Evolutionary conservation across 768 basidiomycete genomes (phyloP).

Genomic region (Kwoniella botswanensis): DNA sequence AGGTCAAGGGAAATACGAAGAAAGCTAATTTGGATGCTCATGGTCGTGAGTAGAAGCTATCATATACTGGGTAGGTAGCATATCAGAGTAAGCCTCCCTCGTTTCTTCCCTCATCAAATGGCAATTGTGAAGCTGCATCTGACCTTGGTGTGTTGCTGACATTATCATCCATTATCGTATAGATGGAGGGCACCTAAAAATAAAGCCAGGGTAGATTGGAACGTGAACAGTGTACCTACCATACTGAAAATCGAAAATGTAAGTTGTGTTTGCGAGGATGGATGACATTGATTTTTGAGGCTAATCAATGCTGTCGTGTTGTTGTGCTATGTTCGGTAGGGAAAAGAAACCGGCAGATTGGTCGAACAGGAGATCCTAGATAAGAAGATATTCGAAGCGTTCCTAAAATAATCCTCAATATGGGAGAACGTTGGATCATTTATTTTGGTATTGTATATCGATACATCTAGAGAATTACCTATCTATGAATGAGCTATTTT

Average conservation of each 20-base stretch:
- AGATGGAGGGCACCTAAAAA: conserved; percentile 52
- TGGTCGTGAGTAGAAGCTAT: conserved; percentile 40
- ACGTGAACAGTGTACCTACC: conserved; percentile 51
- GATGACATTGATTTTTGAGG: too few relatives aligned
- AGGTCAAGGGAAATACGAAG: too few relatives aligned
- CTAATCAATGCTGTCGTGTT: too few relatives aligned
- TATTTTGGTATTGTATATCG: too few relatives aligned
- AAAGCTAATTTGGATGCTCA: too few relatives aligned
- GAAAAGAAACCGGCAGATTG: conserved; percentile 60
- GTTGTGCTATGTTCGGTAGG: conserved; percentile 30
- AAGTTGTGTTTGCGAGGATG: conserved; percentile 19
- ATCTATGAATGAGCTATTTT: too few relatives aligned
- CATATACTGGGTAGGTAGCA: conserved; percentile 51
- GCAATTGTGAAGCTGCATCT: too few relatives aligned
- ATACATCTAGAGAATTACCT: not conserved
- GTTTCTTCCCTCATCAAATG: too few relatives aligned
- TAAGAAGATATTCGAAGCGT: conserved; percentile 15
- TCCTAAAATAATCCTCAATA: conserved; percentile 18
- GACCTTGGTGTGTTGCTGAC: too few relatives aligned
- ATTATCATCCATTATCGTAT: too few relatives aligned
- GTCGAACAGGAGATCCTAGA: conserved; percentile 78
- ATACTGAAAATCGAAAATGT: conserved; percentile 49
- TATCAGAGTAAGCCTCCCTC: conserved; percentile 36
- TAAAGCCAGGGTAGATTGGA: conserved; percentile 46
- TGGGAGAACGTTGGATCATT: not conserved